A percentile compares a stretch with the other conserved stretches of the same genome.
These are phyloP conservation scores for Diplodia scrobiculata DNA, from an alignment of 2,329 filamentous ascomycete species.

Conservation along the genomic window DNA sequence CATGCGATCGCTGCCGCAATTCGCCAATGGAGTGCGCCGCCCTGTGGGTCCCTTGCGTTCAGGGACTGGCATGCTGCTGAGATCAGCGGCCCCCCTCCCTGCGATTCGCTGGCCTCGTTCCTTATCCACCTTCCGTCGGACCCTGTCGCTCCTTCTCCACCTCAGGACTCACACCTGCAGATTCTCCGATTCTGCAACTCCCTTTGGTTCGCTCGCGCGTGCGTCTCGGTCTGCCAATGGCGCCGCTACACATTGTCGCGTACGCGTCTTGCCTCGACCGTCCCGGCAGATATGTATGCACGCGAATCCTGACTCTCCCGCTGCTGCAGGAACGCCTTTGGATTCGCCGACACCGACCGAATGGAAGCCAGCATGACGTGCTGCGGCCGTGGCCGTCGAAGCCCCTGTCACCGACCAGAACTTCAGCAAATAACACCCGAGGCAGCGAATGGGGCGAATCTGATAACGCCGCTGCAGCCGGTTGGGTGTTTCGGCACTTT, in stretches of 20 bases:
- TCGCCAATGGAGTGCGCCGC: conserved; percentile 9
- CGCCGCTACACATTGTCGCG: neutral
- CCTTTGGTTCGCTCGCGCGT: neutral
- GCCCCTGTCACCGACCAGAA: too few species aligned
- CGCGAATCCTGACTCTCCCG: conserved; percentile 2
- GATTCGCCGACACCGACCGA: conserved; percentile 18
- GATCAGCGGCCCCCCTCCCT: neutral
- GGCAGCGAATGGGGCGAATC: too few species aligned
- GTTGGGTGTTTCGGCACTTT: too few species aligned
- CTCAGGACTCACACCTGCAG: neutral
- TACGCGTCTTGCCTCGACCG: neutral
- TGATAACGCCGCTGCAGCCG: too few species aligned
- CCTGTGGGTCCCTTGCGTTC: conserved; percentile 16
- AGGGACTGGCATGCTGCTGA: neutral
- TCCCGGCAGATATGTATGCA: conserved; percentile 2
- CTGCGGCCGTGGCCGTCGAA: too few species aligned
- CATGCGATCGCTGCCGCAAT: neutral
- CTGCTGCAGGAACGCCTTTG: conserved; percentile 23
- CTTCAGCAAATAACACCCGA: too few species aligned
- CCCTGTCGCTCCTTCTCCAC: neutral
- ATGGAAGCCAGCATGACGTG: conserved; percentile 2
- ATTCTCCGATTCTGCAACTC: neutral
- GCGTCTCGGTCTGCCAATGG: conserved; percentile 2
- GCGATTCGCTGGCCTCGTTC: neutral
- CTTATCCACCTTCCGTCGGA: neutral